Evolutionary conservation across 352 stramenopile genomes (phyloP), one percentile per base, ranked within the genome.

Genomic region (Globisporangium camurandrum): DNA sequence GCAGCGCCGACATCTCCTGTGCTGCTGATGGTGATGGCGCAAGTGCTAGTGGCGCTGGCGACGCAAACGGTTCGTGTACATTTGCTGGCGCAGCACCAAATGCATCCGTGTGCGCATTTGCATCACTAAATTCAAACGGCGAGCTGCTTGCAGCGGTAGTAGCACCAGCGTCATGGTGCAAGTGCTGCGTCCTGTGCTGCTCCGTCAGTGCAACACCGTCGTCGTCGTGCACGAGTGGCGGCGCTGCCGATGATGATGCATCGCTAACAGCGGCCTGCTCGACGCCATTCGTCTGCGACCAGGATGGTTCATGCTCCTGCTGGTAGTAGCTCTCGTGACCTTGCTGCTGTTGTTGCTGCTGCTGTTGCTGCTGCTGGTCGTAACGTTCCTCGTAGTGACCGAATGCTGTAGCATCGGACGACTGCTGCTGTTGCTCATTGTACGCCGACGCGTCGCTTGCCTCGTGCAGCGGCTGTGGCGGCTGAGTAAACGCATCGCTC

Each of bases 401-500:
- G 6, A 11, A 34, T 34, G 28, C 28, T 6, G 28, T 11, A 34
- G 6, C 28, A 5, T 6, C 28, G 11, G 11, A 34, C 11, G 28
- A 5, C 28, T 34, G 28, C 6, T 34, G 28, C 34, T 63, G 49
- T 24, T 64, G 64, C 12, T 77, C 61, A 24, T 47, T 50, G 55
- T 68, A 57, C 12, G 63, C 72, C 39, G 66, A 77, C 19, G 56
- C 46, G 27, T 72, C 70, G 48, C 66, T 83, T 22, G 34, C 53
- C 54, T 43, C 62, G 4, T 60, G 60, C 31, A 59, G 64, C 56
- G 77, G 58, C 30, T 60, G 62, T 36, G 61, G 56, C 41, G 62
- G 59, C 55, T 39, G 64, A 49, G 24, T 49, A 34, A 46, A 41
- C 24, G 6, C 28, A 11, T 34, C 28, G 11, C 6, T 11, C 28